Percentiles rank a stretch among this genome's conserved stretches.
Conservation (phyloP, 2,329 filamentous ascomycete genomes). For the Emericellopsis cladophorae region DNA sequence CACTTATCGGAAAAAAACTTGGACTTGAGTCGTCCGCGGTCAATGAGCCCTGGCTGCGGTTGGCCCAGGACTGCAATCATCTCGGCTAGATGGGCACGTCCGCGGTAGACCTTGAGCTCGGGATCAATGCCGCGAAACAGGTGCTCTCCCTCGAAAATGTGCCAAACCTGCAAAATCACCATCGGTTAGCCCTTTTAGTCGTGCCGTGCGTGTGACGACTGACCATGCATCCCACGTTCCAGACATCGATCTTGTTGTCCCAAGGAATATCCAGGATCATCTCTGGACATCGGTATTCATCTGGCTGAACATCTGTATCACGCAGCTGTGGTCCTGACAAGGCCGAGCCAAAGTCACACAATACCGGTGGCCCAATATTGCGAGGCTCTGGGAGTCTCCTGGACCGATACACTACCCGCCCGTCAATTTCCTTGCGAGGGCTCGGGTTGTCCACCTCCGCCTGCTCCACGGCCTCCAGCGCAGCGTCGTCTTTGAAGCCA, state of each 20-base stretch:
- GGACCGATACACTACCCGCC: constrained; percentile 27
- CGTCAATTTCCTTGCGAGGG: constrained; percentile 26
- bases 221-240: constrained; percentile 38
- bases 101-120: constrained; percentile 22
- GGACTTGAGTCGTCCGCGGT: constrained; percentile 11
- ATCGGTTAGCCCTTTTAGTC: not conserved
- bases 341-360: constrained; percentile 38
- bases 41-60: constrained; percentile 22
- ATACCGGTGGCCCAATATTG: constrained; percentile 17
- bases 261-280: constrained; percentile 32
- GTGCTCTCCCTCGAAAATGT: constrained; percentile 30
- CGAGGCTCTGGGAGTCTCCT: constrained; percentile 21
- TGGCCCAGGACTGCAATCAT: constrained; percentile 31
- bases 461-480: constrained; percentile 24
- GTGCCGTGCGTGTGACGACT: constrained; percentile 4
- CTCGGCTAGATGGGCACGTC: constrained; percentile 32
- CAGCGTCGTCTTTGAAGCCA: constrained; percentile 22
- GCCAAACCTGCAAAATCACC: constrained; percentile 23
- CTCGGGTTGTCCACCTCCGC: constrained; percentile 22
- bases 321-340: constrained; percentile 20
- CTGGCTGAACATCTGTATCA: constrained; percentile 22
- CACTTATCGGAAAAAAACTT: constrained; percentile 26
- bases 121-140: constrained; percentile 29
- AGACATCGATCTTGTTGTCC: constrained; percentile 35
- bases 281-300: constrained; percentile 27